Evolutionary conservation across 768 basidiomycete genomes (phyloP), one percentile per base, ranked within the genome.

Genomic region (Krasilnikovozyma curviuscula): DNA sequence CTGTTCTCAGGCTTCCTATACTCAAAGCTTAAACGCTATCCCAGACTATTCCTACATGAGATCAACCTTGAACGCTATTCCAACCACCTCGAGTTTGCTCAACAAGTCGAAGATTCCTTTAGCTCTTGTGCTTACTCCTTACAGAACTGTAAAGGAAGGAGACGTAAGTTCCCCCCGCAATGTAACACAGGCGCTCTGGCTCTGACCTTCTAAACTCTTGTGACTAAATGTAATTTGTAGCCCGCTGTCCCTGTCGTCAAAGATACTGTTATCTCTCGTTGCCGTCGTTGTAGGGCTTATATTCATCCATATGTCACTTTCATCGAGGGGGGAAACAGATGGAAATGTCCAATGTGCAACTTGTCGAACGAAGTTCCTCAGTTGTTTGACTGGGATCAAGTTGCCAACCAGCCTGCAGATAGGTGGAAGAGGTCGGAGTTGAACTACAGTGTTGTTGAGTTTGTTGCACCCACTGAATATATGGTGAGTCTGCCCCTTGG

Each of bases 281-380:
- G 91, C 68, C 74, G 91, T 53, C 75, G 91, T 18, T 95, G 91
- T 70, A 76, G 91, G 61, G 81, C 86, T 30, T 95, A 95, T 67
- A 95, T 97, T 65, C 91, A 95, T 61, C 88, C 91, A 3, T 97
- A 82, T 59, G 88, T 93, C 19, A 84, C 86, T 59, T 97, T 97
- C 65, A 84, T 97, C 59, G 93, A 98, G 59, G 88, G 88, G 46
- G 93, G 93, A 27, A 89, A 86, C 66, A 77, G 86, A 74, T 98
- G 93, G 93, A 82, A 93, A 62, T 98, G 93, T 65, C 91, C 86
- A 66, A 86, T 98, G 86, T 98, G 93, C 65, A 83, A 81, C 59
- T 78, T 97, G 73, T 82, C 84, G 34, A 98, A 97, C 63, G 93
- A 97, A 66, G 89, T 97, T 0, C 93, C 93, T 21, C 89, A 95